Conservation (phyloP, 352 stramenopile species). For the Globisporangium spiculum region DNA sequence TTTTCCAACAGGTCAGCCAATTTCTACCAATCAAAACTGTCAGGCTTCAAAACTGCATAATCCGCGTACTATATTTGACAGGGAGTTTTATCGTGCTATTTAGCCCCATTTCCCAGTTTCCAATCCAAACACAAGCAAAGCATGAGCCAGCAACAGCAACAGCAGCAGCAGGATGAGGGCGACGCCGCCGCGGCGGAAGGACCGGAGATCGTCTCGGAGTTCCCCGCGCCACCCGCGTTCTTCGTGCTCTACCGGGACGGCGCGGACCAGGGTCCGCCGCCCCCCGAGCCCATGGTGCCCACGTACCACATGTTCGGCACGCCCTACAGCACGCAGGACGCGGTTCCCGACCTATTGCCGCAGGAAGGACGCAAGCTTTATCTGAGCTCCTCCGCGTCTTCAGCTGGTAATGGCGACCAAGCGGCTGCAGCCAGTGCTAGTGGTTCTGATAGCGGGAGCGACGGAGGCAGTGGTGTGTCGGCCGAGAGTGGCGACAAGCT, state of each 20-base stretch:
- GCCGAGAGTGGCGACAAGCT: conserved; percentile 12
- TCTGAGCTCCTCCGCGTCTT: neutral
- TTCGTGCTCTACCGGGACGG: conserved; percentile 71
- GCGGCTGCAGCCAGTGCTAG: neutral
- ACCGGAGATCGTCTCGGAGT: conserved; percentile 83
- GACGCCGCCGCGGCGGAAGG: conserved; percentile 28
- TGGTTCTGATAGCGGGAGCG: neutral
- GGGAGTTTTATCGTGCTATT: neutral
- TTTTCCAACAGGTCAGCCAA: neutral
- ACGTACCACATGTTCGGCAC: conserved; percentile 87
- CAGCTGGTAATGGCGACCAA: neutral
- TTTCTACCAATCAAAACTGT: neutral
- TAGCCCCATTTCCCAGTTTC: neutral
- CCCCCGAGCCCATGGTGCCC: conserved; percentile 68
- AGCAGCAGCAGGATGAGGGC: conserved; percentile 5
- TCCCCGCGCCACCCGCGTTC: conserved; percentile 77
- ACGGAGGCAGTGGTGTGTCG: neutral
- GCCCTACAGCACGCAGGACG: conserved; percentile 80
- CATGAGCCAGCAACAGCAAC: conserved; percentile 8
- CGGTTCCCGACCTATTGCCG: conserved; percentile 68
- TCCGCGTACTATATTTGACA: neutral
- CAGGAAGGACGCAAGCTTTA: conserved; percentile 69
- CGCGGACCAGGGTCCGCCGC: conserved; percentile 40
- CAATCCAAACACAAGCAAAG: neutral
- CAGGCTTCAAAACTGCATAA: neutral